Base-by-base conservation (phyloP, 106 monocot species). In the Agapanthus africanus region DNA sequence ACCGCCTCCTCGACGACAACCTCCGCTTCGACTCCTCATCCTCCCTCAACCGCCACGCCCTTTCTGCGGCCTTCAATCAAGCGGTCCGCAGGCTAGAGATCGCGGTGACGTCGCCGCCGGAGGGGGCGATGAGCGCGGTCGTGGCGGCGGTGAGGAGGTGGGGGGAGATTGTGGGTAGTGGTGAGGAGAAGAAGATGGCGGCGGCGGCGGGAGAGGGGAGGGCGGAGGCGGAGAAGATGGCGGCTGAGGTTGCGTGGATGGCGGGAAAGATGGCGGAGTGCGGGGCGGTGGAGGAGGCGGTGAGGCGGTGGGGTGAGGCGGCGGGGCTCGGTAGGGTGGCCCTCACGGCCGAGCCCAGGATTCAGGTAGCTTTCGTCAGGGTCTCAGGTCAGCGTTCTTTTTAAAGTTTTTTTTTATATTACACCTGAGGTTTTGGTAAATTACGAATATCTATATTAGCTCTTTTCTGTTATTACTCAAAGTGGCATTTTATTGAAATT, bases 161-260 rank as follows among this genome's bases (percentile, higher is more conserved):
- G 82, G 65, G 54, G 40, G 56, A 23, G 34, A 15, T 27, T 31
- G 37, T 15, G 4, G 54, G 54, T 34, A 28, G 37, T 18, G n/a
- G 61, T 39, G 69, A 52, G 11, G 57, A 50, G 5, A 47, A 13
- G 28, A 64, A 10, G n/a, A 22, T 13, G 26, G 7, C 54, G 54
- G 0, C 54, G 14, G 49, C 23, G 63, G 57, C 16, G 32, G 63
- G 30, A 63, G 80, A 39, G 35, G 73, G 40, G 23, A 70, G 16
- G 18, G 68, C 37, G 14, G 19, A 46, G 68, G 84, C 83, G 63
- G 88, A 88, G 82, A 92, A 93, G 76, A 67, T 81, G 77, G 88
- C 83, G 19, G 81, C 88, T 32, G 93, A 93, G 81, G n/a, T 68
- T 52, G 47, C 85, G 70, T 93, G 93, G 93, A 26, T 93, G 33